Evolutionary conservation across 495 filamentous ascomycete genomes (phyloP), one percentile per base, ranked within the genome.

Genomic region (Aspergillus mulundensis): DNA sequence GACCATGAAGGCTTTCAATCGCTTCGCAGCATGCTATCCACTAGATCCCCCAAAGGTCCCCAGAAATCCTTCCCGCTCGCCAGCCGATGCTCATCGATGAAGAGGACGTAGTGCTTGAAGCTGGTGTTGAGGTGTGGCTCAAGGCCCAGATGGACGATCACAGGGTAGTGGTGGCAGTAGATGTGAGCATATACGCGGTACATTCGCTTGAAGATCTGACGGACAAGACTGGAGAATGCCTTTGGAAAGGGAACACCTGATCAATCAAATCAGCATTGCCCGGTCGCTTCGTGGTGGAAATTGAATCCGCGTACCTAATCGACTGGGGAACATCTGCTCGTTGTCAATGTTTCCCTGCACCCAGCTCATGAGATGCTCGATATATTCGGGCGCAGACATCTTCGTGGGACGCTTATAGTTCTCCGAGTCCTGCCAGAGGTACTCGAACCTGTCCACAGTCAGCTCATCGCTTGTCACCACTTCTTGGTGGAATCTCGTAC

Each of bases 121-220:
- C 89, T 94, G 44, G 94, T 98, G 75, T 98, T 98, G 62, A 98
- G 84, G 73, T 98, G 94, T 32, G 94, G 91, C 74, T 98, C 94
- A 53, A 98, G 81, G 25, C 94, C 94, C 24, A 98, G 84, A 61
- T 96, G 91, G 28, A 95, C 87, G 49, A 98, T 87, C 42, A 98
- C 94, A 15, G 91, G 91, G 73, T 98, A 98, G 75, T 98, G 94
- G 71, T 98, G 94, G 81, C 94, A 98, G 81, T 98, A 98, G 63
- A 98, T 96, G 72, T 98, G 94, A 36, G 94, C 94, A 73, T 98
- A 98, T 49, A 98, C 93, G 55, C 94, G 89, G 73, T 97, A 98
- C 70, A 98, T 85, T 61, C 94, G 88, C 80, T 98, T 98, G 82
- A 97, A 96, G 61, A 98, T 86, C 76, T 96, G 91, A 51, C 90